A percentile compares a stretch with the other conserved stretches of the same genome.
Evolutionary conservation across 148 eudicot genomes (phyloP).

Genomic region (Cornus suecica): DNA sequence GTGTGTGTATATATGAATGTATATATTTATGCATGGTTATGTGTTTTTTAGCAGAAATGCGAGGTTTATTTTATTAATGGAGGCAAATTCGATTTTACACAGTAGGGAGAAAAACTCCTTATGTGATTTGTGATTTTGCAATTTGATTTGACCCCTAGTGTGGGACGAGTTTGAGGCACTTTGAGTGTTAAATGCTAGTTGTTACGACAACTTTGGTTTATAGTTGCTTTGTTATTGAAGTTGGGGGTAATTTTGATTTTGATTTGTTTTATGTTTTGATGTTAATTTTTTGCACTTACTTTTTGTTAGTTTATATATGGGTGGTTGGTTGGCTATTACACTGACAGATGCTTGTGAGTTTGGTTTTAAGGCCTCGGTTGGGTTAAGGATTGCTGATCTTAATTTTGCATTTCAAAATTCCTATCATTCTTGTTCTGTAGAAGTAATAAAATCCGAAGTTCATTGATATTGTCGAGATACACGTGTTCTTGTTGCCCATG

Average conservation of each 20-base stretch:
- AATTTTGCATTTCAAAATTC: background rate
- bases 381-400: background rate
- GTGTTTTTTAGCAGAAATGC: too few relatives aligned
- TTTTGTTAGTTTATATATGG: background rate
- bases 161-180: too few relatives aligned
- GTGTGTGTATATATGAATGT: too few relatives aligned
- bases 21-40: too few relatives aligned
- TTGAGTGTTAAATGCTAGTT: too few relatives aligned
- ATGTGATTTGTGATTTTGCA: background rate
- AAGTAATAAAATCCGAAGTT: background rate
- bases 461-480: background rate
- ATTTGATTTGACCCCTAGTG: background rate
- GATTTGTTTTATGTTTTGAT: background rate
- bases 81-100: background rate
- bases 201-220: too few relatives aligned
- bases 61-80: background rate
- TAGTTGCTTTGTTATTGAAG: background rate
- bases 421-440: background rate
- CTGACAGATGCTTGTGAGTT: too few relatives aligned
- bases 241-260: background rate
- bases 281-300: background rate
- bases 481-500: background rate
- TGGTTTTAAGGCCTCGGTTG: background rate
- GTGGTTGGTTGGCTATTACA: background rate
- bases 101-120: background rate